Conservation (phyloP, 768 basidiomycete species). For the Austroboletus eburneus region DNA sequence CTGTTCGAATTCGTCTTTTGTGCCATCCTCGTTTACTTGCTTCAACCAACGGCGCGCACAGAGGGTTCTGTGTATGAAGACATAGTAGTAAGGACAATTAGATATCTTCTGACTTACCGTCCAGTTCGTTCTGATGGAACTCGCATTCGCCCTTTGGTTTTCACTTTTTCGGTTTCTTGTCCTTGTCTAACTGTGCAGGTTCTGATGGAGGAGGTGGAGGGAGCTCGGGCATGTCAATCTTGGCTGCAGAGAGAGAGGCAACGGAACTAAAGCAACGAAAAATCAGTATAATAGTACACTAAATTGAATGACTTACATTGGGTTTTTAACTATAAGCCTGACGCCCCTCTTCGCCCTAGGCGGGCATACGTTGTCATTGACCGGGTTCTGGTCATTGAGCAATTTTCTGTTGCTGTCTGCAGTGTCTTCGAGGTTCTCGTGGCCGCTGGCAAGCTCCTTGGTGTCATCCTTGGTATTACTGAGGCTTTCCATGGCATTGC, state of each 20-base stretch:
- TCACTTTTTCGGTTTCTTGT: not conserved
- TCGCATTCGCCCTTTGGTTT: not conserved
- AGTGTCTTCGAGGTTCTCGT: too few relatives aligned
- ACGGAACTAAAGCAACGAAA: not conserved
- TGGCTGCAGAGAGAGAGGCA: not conserved
- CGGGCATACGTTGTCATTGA: too few relatives aligned
- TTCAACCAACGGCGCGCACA: constrained; percentile 1
- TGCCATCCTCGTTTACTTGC: not conserved
- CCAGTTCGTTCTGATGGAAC: not conserved
- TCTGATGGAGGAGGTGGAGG: not conserved
- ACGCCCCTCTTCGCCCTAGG: too few relatives aligned
- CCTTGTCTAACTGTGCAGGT: not conserved
- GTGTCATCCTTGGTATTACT: too few relatives aligned
- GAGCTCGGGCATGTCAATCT: not conserved
- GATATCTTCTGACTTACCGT: not conserved
- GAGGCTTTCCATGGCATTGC: too few relatives aligned
- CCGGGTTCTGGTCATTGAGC: too few relatives aligned
- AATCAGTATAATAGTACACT: not conserved
- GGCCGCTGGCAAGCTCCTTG: too few relatives aligned
- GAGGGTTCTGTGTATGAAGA: not conserved
- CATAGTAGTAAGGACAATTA: not conserved
- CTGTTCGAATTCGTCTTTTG: not conserved
- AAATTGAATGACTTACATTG: too few relatives aligned
- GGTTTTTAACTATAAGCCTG: too few relatives aligned
- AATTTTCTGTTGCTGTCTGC: too few relatives aligned